Conservation (phyloP, 225 moss, liverwort and hornwort species). For the Polytrichum formosum region DNA sequence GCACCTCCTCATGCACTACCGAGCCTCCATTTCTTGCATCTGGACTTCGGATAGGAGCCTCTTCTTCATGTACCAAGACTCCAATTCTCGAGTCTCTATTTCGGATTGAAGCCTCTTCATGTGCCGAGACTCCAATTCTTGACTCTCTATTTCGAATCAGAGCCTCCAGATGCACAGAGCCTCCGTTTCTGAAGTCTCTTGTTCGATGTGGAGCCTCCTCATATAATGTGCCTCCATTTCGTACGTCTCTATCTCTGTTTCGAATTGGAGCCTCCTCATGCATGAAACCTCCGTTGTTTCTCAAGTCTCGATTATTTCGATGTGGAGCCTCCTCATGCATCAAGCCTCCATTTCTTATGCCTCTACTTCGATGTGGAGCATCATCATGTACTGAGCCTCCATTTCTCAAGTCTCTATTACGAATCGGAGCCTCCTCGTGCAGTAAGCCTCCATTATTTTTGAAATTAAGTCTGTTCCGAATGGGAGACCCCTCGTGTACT, state of each 20-base stretch:
- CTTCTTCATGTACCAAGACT: constrained; percentile 8
- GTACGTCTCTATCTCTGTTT: constrained; percentile 8
- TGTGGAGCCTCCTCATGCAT: too few species aligned
- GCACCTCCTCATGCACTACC: constrained; percentile 4
- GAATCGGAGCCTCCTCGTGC: constrained; percentile 17
- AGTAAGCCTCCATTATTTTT: too few species aligned
- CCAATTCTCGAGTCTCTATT: constrained; percentile 14
- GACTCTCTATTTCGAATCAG: too few species aligned
- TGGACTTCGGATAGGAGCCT: constrained; percentile 11
- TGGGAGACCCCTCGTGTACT: not conserved
- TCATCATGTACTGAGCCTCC: constrained; percentile 11
- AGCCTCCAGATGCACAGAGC: not conserved
- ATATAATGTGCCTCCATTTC: constrained; percentile 20
- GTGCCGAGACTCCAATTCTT: too few species aligned
- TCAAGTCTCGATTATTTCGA: too few species aligned
- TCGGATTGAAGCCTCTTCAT: constrained; percentile 19
- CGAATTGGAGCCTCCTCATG: constrained; percentile 21
- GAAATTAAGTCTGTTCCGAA: too few species aligned
- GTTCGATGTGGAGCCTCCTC: not conserved
- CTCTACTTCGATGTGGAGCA: too few species aligned
- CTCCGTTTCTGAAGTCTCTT: constrained; percentile 3
- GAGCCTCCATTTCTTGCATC: constrained; percentile 20
- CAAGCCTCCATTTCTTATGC: too few species aligned
- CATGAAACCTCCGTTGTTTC: too few species aligned
- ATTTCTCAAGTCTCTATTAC: constrained; percentile 12